These are phyloP conservation scores for Solanum raphanifolium DNA, from an alignment of 257 asterid genomes.

Conservation along the genomic window DNA sequence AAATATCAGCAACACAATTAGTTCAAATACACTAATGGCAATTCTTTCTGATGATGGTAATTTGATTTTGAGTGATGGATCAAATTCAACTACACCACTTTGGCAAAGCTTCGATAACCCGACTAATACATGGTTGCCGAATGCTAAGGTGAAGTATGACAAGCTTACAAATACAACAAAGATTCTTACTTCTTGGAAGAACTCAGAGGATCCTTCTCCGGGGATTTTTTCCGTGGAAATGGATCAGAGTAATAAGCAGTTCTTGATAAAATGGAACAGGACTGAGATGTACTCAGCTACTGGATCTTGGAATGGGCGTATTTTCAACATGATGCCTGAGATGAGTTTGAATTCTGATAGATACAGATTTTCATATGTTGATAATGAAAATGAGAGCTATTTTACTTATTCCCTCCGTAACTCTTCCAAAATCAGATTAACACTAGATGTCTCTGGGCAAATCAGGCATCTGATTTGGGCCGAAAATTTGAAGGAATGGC, in stretches of 20 bases:
- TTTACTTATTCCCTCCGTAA: constrained; percentile 34
- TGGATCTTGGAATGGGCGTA: constrained; percentile 6
- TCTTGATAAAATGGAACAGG: constrained; percentile 7
- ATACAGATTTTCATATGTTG: constrained; percentile 23
- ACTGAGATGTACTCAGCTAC: not conserved
- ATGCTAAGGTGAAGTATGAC: not conserved
- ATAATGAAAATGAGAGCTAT: constrained; percentile 22
- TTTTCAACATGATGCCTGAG: constrained; percentile 18
- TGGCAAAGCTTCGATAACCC: constrained; percentile 11
- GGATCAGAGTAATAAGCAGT: not conserved
- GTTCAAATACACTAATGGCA: not conserved
- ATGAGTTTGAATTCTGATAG: constrained; percentile 28
- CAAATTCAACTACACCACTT: not conserved
- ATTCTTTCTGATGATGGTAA: constrained; percentile 7
- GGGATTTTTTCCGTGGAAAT: constrained; percentile 6
- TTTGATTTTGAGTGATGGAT: constrained; percentile 2
- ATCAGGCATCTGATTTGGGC: constrained; percentile 27
- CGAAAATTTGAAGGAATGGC: constrained; percentile 16
- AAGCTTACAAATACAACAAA: not conserved
- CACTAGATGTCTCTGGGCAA: constrained; percentile 42
- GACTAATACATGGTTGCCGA: constrained; percentile 1
- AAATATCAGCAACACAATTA: not conserved
- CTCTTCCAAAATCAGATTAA: constrained; percentile 20
- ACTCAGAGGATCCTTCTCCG: constrained; percentile 6
- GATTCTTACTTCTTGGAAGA: constrained; percentile 9